phyloP scores from a whole-genome alignment of 179 eudicot genomes.

The Silene noctiflora region DNA sequence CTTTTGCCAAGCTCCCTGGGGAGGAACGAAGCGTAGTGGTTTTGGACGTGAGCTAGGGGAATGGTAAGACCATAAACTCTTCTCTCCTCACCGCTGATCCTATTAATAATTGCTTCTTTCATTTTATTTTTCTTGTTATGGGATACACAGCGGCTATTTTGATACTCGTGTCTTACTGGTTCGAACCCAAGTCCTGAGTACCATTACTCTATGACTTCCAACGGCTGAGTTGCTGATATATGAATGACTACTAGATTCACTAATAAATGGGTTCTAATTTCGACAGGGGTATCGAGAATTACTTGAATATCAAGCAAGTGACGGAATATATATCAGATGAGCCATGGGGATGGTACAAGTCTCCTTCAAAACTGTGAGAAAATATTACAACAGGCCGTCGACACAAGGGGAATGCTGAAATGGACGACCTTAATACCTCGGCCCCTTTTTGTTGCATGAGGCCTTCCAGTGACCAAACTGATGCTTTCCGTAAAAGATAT shows the following conservation, averaged over 20 bases:
- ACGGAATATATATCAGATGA: conserved; percentile 72
- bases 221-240: no score
- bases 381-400: no score
- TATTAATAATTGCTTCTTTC: no score
- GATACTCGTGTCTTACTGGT: no score
- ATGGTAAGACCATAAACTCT: conserved; percentile 48
- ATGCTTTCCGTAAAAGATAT: neutral
- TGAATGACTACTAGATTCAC: neutral
- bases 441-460: neutral
- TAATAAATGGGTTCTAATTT: neutral
- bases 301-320: conserved; percentile 88
- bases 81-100: neutral
- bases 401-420: neutral
- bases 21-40: conserved; percentile 95
- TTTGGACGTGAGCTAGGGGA: conserved; percentile 99
- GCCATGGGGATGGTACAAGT: conserved; percentile 92
- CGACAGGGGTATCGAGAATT: conserved; percentile 92
- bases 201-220: no score
- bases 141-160: no score
- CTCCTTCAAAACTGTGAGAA: conserved; percentile 75
- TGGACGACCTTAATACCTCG: neutral
- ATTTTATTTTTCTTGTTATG: no score
- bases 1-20: conserved; percentile 99
- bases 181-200: no score
- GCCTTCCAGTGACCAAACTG: neutral